Base-by-base conservation (phyloP, 163 green algal genomes). In the Botryococcus braunii region DNA sequence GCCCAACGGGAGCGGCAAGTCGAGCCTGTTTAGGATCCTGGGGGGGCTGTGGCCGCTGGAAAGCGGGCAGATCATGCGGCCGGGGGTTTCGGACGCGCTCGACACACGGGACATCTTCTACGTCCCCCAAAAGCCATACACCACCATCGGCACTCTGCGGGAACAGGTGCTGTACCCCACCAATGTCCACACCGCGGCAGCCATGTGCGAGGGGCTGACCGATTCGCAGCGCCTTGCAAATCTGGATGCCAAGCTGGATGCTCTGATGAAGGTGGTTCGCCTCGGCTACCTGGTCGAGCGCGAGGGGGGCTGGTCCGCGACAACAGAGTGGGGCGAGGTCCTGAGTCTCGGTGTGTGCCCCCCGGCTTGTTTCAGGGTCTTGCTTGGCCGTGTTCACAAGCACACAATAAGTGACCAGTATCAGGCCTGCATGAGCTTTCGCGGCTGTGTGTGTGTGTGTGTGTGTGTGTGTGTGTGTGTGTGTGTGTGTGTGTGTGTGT, bases 71-170 rank as follows among this genome's bases (percentile, higher is more conserved):
- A 57, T 77, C 2, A 43, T 38, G 55, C 62, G 56, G 62, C 62
- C 62, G 1, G 62, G 62, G 2, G 13, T 7, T 9, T 35, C n/a
- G 17, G 40, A 39, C 25, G 40, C 13, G 25, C 32, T 21, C 39
- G 23, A 5, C 62, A 32, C 5, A 13, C 23, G 27, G 39, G 69
- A 74, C 47, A 74, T 91, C n/a, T 90, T 84, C 68, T 87, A 85
- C 59, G 85, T 91, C 41, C 77, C 85, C 1, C 85, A 91, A 73
- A 78, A 77, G 67, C 84, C 84, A 1, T 91, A 91, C 78, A 85
- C 76, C 56, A 83, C 83, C 29, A 74, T 77, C 43, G 85, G 83
- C 56, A 85, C 72, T 7, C 74, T 91, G 38, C 70, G 74, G 1
- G 85, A 89, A 25, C 83, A 89, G 72, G 46, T 91, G 32, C 64